phyloP scores from a whole-genome alignment of 1,284 basidiomycete genomes.

The Hemileia vastatrix region DNA sequence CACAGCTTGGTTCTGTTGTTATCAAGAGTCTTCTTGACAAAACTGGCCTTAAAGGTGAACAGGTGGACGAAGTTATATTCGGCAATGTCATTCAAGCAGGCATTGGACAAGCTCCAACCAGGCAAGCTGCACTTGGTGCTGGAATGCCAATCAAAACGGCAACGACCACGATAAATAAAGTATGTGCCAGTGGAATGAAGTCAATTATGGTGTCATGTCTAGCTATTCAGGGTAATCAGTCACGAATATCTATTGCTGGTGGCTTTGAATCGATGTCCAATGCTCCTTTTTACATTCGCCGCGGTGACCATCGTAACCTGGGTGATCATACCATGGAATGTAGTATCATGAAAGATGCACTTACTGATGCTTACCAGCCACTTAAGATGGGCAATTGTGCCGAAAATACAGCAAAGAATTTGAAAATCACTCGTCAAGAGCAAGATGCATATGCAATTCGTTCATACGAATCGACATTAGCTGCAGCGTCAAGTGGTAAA shows the following conservation, averaged over 20 bases:
- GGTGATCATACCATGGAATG: neutral
- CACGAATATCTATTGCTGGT: slow-evolving; percentile 46
- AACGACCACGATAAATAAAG: slow-evolving; percentile 89
- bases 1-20: slow-evolving; percentile 73
- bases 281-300: slow-evolving; percentile 44
- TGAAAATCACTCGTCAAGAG: too few species aligned
- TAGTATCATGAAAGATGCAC: neutral
- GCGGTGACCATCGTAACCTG: too few species aligned
- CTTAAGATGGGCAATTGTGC: slow-evolving; percentile 77
- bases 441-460: too few species aligned
- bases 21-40: slow-evolving; percentile 80
- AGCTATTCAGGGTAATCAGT: slow-evolving; percentile 46
- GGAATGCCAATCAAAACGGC: slow-evolving; percentile 75
- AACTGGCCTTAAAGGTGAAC: slow-evolving; percentile 65
- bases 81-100: slow-evolving; percentile 57
- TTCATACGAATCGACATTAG: too few species aligned
- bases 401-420: slow-evolving; percentile 46
- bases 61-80: slow-evolving; percentile 89
- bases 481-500: slow-evolving; percentile 71
- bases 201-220: slow-evolving; percentile 47
- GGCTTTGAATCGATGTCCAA: slow-evolving; percentile 49
- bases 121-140: slow-evolving; percentile 61
- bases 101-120: slow-evolving; percentile 46
- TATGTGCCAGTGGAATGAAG: slow-evolving; percentile 48
- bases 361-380: slow-evolving; percentile 28